These are phyloP conservation scores for Alternaria alternata DNA, from an alignment of 2,329 filamentous ascomycete genomes.

Conservation along the genomic window DNA sequence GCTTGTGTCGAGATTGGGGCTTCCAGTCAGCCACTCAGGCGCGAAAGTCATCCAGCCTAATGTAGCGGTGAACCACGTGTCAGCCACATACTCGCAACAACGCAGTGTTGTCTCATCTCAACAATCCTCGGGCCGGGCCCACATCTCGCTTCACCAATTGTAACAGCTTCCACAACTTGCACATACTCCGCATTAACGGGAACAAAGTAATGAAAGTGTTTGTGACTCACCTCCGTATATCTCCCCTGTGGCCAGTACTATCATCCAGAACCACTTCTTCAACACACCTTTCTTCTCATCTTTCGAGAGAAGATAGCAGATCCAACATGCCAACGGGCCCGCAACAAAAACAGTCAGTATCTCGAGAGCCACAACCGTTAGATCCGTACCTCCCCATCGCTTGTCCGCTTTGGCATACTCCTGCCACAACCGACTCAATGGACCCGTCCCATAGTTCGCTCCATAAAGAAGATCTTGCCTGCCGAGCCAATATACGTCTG, in stretches of 20 bases:
- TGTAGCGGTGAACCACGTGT: slow-evolving; percentile 49
- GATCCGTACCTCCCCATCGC: slow-evolving; percentile 67
- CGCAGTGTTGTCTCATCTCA: slow-evolving; percentile 28
- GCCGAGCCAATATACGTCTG: slow-evolving; percentile 63
- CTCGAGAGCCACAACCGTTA: slow-evolving; percentile 67
- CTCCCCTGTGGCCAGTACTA: slow-evolving; percentile 68
- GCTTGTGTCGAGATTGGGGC: slow-evolving; percentile 63
- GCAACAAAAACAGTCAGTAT: slow-evolving; percentile 67
- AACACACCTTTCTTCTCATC: slow-evolving; percentile 49
- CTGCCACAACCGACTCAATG: slow-evolving; percentile 67
- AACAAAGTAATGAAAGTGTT: slow-evolving; percentile 8
- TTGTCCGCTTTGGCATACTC: slow-evolving; percentile 72
- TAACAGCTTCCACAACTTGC: slow-evolving; percentile 11
- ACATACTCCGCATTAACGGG: slow-evolving; percentile 9
- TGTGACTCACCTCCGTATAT: slow-evolving; percentile 64
- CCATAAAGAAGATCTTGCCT: slow-evolving; percentile 65
- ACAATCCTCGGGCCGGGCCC: slow-evolving; percentile 27
- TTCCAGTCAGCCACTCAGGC: slow-evolving; percentile 70
- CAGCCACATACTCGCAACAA: slow-evolving; percentile 41
- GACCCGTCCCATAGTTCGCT: slow-evolving; percentile 63
- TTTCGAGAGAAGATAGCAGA: slow-evolving; percentile 62
- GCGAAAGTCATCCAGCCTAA: slow-evolving; percentile 70
- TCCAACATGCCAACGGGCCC: slow-evolving; percentile 65
- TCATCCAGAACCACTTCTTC: slow-evolving; percentile 62
- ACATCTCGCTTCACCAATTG: slow-evolving; percentile 29